A percentile compares a stretch with the other conserved stretches of the same genome.
phyloP scores from a whole-genome alignment of 1,284 basidiomycete species.

The Bjerkandera adusta region DNA sequence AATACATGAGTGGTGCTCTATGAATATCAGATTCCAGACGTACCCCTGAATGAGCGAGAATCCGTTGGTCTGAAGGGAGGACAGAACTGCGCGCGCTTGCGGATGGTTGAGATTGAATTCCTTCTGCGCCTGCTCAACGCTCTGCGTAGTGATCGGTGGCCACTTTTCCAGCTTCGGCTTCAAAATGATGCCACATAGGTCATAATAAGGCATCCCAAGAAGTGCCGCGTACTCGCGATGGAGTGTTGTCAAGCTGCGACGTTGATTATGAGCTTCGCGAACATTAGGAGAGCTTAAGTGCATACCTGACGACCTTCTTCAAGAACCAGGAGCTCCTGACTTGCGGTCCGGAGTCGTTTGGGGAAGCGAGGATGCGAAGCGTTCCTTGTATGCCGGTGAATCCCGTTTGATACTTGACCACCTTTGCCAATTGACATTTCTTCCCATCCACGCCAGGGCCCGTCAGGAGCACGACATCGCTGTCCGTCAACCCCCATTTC shows the following conservation, averaged over 20 bases:
- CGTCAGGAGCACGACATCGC: conserved; percentile 74
- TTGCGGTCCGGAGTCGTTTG: conserved; percentile 57
- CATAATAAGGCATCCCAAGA: conserved; percentile 81
- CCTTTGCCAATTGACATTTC: conserved; percentile 72
- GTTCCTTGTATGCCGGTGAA: conserved; percentile 50
- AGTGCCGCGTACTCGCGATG: conserved; percentile 93
- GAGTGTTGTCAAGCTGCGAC: conserved; percentile 79
- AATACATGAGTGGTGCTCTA: not conserved
- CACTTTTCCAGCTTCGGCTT: conserved; percentile 57
- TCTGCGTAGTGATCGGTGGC: conserved; percentile 45
- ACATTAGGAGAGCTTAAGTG: not conserved
- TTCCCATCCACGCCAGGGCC: conserved; percentile 45
- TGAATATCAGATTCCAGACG: conserved; percentile 23
- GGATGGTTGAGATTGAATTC: conserved; percentile 87
- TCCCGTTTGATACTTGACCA: conserved; percentile 60
- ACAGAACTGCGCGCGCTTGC: conserved; percentile 88
- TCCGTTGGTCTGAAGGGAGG: conserved; percentile 71
- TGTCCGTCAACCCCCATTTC: conserved; percentile 77
- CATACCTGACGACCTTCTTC: conserved; percentile 81
- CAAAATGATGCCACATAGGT: conserved; percentile 71
- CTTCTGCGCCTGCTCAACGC: conserved; percentile 68
- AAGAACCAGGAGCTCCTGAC: conserved; percentile 73
- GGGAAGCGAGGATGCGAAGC: conserved; percentile 46
- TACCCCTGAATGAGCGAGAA: conserved; percentile 97
- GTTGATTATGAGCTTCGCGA: conserved; percentile 1